These are phyloP conservation scores for Fraxinus xanthoxyloides DNA, from an alignment of 305 asterid genomes.

Conservation along the genomic window DNA sequence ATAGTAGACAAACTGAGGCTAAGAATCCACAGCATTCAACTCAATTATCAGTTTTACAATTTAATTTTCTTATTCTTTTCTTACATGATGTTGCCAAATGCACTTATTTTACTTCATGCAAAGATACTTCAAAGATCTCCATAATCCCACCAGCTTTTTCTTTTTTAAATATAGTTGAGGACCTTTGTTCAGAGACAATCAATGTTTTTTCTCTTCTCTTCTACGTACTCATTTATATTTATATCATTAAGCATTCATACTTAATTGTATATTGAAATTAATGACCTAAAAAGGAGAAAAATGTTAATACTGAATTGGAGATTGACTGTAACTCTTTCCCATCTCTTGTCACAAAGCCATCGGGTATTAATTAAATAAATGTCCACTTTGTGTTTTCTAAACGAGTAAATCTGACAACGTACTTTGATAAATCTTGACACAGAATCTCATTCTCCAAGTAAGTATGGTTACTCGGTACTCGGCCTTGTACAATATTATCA, in stretches of 20 bases:
- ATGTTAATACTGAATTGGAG: background rate
- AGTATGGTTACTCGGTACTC: background rate
- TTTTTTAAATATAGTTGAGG: background rate
- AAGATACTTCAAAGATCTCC: background rate
- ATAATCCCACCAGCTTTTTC: background rate
- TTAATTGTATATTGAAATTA: background rate
- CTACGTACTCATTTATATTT: background rate
- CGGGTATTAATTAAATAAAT: background rate
- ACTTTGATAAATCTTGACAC: background rate
- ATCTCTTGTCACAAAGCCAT: background rate
- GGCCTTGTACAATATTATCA: background rate
- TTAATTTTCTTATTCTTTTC: background rate
- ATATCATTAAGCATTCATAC: background rate
- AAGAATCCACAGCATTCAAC: background rate
- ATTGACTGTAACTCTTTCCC: background rate
- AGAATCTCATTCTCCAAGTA: background rate
- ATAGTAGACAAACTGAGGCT: no score
- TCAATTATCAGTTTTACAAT: background rate
- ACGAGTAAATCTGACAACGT: background rate
- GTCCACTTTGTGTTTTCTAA: background rate
- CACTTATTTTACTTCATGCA: background rate
- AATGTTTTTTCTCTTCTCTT: background rate
- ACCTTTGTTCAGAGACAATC: background rate
- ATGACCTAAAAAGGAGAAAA: background rate
- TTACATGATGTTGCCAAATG: background rate